Percentiles rank a stretch among this genome's conserved stretches.
These are phyloP conservation scores for Leccinum ochraceum DNA, from an alignment of 768 basidiomycete species.

Conservation along the genomic window DNA sequence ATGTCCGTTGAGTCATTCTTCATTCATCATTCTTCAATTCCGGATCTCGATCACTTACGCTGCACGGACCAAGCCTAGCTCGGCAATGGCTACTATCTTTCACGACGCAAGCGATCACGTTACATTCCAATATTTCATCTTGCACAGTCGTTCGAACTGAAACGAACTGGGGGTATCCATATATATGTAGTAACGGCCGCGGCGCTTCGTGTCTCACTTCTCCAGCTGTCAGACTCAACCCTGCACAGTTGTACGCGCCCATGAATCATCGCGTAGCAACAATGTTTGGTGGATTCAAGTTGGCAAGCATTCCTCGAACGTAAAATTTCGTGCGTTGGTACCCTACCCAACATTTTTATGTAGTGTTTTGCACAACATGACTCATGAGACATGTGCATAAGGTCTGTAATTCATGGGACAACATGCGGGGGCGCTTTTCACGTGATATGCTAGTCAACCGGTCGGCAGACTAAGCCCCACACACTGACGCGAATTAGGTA, in stretches of 20 bases:
- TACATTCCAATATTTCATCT: too few species aligned
- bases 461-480: neutral
- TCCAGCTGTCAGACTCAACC: neutral
- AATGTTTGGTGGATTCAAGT: neutral
- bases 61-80: neutral
- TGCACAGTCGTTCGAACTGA: neutral
- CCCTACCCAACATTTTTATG: neutral
- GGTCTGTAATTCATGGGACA: neutral
- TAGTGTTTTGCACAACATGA: neutral
- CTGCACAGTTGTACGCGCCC: neutral
- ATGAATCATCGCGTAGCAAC: constrained; percentile 14
- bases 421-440: neutral
- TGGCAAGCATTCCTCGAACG: constrained; percentile 15
- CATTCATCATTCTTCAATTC: neutral
- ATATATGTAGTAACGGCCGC: neutral
- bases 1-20: neutral
- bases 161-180: neutral
- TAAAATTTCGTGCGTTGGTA: constrained; percentile 21
- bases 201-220: neutral
- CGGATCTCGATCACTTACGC: neutral
- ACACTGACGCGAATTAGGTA: neutral
- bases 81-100: neutral
- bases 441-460: constrained; percentile 27
- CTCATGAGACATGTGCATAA: neutral
- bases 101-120: too few species aligned